These are phyloP conservation scores for Hygrocybe coccinea DNA, from an alignment of 768 basidiomycete species.

Conservation along the genomic window DNA sequence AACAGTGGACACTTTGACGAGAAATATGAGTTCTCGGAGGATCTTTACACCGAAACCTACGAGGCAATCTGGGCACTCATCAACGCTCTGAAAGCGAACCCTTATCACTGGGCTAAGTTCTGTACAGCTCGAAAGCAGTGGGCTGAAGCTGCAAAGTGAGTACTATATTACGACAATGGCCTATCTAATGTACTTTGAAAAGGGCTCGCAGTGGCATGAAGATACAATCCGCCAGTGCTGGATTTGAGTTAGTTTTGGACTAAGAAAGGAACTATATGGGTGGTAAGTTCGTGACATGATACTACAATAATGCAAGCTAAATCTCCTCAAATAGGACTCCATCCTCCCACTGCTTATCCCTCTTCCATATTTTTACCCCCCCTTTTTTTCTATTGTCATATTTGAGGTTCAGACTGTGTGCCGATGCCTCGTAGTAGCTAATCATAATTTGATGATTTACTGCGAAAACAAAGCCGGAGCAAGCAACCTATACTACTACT, in stretches of 20 bases:
- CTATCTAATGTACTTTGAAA: not conserved
- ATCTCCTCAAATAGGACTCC: no score
- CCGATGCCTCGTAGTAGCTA: no score
- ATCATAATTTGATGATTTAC: no score
- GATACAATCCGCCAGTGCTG: not conserved
- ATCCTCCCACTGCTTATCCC: no score
- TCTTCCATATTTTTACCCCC: no score
- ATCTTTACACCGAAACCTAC: not conserved
- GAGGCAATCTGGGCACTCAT: not conserved
- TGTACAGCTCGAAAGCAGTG: not conserved
- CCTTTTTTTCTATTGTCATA: no score
- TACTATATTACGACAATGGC: not conserved
- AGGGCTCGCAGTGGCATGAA: not conserved
- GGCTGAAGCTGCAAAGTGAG: not conserved
- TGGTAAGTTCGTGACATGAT: no score
- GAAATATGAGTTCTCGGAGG: not conserved
- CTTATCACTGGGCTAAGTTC: constrained; percentile 1
- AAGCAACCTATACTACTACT: not conserved
- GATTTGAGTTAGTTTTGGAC: not conserved
- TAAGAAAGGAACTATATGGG: not conserved
- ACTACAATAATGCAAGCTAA: no score
- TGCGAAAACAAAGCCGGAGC: no score
- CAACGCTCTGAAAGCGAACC: not conserved
- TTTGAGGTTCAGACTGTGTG: no score
- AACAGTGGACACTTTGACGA: not conserved